Evolutionary conservation across 108 stramenopile genomes (phyloP), one percentile per base, ranked within the genome.

Genomic region (Nitzschia putrida): DNA sequence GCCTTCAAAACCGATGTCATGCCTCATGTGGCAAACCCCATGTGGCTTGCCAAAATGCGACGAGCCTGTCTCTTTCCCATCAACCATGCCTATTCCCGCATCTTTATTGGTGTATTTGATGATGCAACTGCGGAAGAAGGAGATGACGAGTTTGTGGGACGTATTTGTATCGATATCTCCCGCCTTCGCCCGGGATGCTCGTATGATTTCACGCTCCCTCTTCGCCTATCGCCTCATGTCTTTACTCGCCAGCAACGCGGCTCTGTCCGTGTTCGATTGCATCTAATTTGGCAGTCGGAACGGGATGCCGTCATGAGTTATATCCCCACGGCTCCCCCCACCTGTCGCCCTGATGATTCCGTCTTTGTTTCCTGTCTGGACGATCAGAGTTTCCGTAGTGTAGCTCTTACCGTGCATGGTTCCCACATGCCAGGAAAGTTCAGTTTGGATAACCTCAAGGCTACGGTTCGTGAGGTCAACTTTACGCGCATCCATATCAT

Each of bases 1-100:
- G 88, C 88, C 41, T 89, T 89, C 76, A 79, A 82, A 41, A 84
- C 88, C 21, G 88, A 89, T 63, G 79, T 89, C 24, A 82, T 89
- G 59, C 77, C 80, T 8, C 61, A 57, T 13, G 55, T 58, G 13
- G 66, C 73, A 21, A 76, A 77, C 61, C 88, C 88, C 4, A 82
- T 85, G 66, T 89, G 88, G 74, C 39, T 76, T 8, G 61, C 58
- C 52, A 66, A 76, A 50, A 76, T 76, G 74, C 61, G 85, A 0
- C 73, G 88, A 16, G 88, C 85, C 9, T 89, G 88, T 50, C 66
- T 86, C 42, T 86, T 89, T 69, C 85, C 85, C 23, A 54, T 89
- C 13, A 64, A 55, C 29, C 64, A 82, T 53, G 79, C 78, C 8
- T 89, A 86, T 56, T 75, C 78, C 18, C 61, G 74, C 24, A 44